Base-by-base conservation (phyloP, 306 rosid species). In the Alnus glutinosa region DNA sequence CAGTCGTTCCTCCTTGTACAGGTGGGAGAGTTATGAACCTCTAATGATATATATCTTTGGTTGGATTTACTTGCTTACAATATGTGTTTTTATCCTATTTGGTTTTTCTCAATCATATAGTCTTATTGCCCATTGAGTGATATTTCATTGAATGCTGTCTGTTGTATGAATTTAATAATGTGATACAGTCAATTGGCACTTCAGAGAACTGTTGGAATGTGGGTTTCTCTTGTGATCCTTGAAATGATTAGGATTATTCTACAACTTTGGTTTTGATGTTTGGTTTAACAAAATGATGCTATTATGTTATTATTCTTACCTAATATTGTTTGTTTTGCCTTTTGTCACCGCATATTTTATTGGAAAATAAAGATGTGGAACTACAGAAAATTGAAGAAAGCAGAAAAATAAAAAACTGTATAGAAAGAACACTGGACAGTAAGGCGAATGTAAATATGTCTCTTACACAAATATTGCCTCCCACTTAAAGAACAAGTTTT, bases 1-100 rank as follows among this genome's bases (percentile, higher is more conserved):
- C 88, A 88, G 83, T 49, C 92, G 95, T 57, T 93, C 98, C 61
- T 90, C 88, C 79, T 73, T 93, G 86, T 96, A 96, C 96, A 91
- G 98, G 99, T 96, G 77, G 68, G 73, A 51, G n/a, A 58, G 50
- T 78, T 78, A 39, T 74, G 47, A 75, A 75, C 46, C 63, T 48
- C 64, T 55, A 47, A 48, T 79, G 6, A 68, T 83, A 55, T 71
- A 7, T 62, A 49, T 11, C 34, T 48, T 37, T 37, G 28, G 51
- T 67, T 67, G 3, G 9, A 62, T 62, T 62, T 63, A 39, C 32
- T 68, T 42, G 34, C 42, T 67, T 42, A 18, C 72, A 12, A 67
- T 64, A 64, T 1, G 14, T 64, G 7, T 3, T 42, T 42, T 2
- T 13, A 55, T 66, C 28, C 44, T 50, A 76, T 32, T 9, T 23